These are phyloP conservation scores for Fusarium pilosicola DNA, from an alignment of 2,329 filamentous ascomycete species.

Conservation along the genomic window DNA sequence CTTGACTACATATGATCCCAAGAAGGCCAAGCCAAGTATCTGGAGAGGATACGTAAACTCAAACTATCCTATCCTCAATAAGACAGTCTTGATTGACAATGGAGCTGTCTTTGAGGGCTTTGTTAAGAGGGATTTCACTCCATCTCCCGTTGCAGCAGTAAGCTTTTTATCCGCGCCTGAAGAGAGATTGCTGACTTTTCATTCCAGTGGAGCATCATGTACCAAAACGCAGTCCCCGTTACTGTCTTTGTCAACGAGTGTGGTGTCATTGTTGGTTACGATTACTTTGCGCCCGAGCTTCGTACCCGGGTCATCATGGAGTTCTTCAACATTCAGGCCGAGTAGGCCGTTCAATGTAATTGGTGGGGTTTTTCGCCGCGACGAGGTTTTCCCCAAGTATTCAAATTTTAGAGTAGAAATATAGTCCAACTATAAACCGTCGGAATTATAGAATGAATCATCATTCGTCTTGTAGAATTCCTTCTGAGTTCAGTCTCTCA, in stretches of 20 bases:
- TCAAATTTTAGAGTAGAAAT: neutral
- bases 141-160: slow-evolving; percentile 41
- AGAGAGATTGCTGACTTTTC: neutral
- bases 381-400: neutral
- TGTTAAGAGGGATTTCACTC: slow-evolving; percentile 30
- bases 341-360: neutral
- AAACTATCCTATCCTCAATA: slow-evolving; percentile 49
- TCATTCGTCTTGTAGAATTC: too few relatives aligned
- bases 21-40: slow-evolving; percentile 27
- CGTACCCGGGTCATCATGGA: slow-evolving; percentile 46
- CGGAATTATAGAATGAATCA: too few relatives aligned
- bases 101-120: slow-evolving; percentile 43
- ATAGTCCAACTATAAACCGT: too few relatives aligned
- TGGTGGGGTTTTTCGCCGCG: neutral
- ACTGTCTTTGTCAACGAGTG: slow-evolving; percentile 50
- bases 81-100: slow-evolving; percentile 42
- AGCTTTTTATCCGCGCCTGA: neutral
- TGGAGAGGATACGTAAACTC: slow-evolving; percentile 52
- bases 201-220: slow-evolving; percentile 51
- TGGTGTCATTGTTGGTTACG: slow-evolving; percentile 49
- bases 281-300: slow-evolving; percentile 46
- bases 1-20: slow-evolving; percentile 41
- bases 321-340: slow-evolving; percentile 45
- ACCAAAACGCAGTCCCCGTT: slow-evolving; percentile 48
- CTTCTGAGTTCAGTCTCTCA: rapidly evolving